Conservation (phyloP, 169 alveolate genomes). For the Theileria sp. region DNA sequence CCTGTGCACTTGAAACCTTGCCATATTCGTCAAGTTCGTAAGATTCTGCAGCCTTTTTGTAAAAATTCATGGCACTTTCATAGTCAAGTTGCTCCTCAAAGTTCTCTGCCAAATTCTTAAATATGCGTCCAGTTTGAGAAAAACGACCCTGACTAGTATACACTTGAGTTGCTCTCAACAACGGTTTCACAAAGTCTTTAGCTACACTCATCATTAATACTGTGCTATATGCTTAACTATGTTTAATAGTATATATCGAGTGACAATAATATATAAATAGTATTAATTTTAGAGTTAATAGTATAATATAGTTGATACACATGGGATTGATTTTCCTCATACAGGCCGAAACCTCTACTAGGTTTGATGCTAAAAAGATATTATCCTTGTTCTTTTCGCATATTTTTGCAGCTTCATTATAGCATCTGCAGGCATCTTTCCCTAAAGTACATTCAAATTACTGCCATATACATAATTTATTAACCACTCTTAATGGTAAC, state of each 20-base stretch:
- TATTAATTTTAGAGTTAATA: neutral
- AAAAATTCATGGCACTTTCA: constrained; percentile 58
- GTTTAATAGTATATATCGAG: neutral
- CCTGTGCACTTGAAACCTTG: constrained; percentile 67
- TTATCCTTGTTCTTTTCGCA: constrained; percentile 54
- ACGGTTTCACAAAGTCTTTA: constrained; percentile 47
- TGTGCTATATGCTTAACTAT: neutral
- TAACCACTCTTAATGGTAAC: neutral
- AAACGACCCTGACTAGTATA: constrained; percentile 71
- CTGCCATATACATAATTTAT: neutral
- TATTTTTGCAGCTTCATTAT: constrained; percentile 40
- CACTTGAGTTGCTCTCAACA: constrained; percentile 65
- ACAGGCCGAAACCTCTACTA: constrained; percentile 52
- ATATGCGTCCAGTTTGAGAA: constrained; percentile 71
- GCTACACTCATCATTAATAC: constrained; percentile 19
- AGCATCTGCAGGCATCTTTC: constrained; percentile 64
- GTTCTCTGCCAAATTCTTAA: constrained; percentile 67
- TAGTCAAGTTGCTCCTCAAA: constrained; percentile 60
- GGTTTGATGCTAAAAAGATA: constrained; percentile 51
- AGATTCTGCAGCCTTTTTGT: constrained; percentile 72
- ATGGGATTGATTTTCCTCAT: constrained; percentile 32
- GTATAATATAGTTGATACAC: constrained; percentile 10
- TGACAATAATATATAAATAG: too few species aligned
- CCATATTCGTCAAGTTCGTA: constrained; percentile 76
- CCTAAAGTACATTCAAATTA: constrained; percentile 28